These are phyloP conservation scores for Melanopsichium pennsylvanicum DNA, from an alignment of 1,284 basidiomycete species.

Conservation along the genomic window DNA sequence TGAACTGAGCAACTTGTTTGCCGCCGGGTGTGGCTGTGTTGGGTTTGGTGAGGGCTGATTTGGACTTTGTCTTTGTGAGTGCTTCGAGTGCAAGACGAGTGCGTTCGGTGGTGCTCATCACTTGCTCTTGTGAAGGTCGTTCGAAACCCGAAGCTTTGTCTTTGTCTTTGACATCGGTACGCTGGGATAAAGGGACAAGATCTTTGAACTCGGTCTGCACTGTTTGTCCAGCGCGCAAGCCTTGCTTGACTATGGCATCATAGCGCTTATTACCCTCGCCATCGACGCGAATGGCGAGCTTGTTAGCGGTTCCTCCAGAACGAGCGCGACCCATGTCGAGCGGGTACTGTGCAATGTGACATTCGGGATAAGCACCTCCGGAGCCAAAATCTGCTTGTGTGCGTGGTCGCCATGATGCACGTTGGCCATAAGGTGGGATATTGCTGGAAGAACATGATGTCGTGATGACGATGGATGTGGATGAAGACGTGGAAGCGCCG, in stretches of 20 bases:
- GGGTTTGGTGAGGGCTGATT: slow-evolving; percentile 83
- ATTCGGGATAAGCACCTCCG: slow-evolving; percentile 95
- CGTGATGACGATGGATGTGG: slow-evolving; percentile 12
- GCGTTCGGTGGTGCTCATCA: slow-evolving; percentile 85
- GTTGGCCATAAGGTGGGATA: slow-evolving; percentile 82
- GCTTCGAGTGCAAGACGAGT: slow-evolving; percentile 91
- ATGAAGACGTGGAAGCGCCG: slow-evolving; percentile 17
- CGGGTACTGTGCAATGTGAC: slow-evolving; percentile 96
- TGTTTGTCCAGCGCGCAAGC: slow-evolving; percentile 81
- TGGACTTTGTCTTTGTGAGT: slow-evolving; percentile 92
- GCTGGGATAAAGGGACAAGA: slow-evolving; percentile 87
- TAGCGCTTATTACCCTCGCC: slow-evolving; percentile 94
- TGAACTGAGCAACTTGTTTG: slow-evolving; percentile 71
- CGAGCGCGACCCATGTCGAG: slow-evolving; percentile 91
- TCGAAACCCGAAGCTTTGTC: slow-evolving; percentile 75
- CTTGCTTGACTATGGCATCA: slow-evolving; percentile 94
- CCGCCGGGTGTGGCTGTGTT: slow-evolving; percentile 47
- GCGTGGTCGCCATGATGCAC: slow-evolving; percentile 85
- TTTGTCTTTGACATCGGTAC: slow-evolving; percentile 78
- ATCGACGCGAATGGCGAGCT: slow-evolving; percentile 91
- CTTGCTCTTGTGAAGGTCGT: slow-evolving; percentile 87
- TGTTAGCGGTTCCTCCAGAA: slow-evolving; percentile 69
- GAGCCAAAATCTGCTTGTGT: slow-evolving; percentile 85
- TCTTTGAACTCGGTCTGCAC: slow-evolving; percentile 97
- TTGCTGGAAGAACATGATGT: slow-evolving; percentile 8